Base-by-base conservation (phyloP, 805 yeast genomes). In the Saturnispora halmiae region DNA sequence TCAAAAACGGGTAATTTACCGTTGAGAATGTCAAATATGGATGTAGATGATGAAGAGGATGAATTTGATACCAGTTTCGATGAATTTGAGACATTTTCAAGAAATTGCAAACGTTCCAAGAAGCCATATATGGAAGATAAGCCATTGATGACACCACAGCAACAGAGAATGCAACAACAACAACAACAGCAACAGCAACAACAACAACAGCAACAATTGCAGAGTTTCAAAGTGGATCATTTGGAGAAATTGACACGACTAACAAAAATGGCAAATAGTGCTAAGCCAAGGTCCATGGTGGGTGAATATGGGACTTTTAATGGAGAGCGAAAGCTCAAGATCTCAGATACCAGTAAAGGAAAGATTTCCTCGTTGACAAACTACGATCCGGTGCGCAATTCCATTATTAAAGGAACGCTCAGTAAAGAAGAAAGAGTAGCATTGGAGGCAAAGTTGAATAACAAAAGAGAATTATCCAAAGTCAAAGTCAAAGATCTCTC, bases 241-340 rank as follows among this genome's bases (percentile, higher is more conserved):
- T 20, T 49, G 9, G 30, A 41, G 27, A 40, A 41, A 8, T 34
- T 44, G 15, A 40, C 41, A n/a, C 26, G 34, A 4, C 39, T 52
- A 20, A 33, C 44, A 10, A 40, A 44, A 5, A 42, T 48, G 42
- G 46, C 56, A 5, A 41, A 40, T 20, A 41, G 37, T 13, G 44
- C 50, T 1, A 50, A 40, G 33, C 56, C 56, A n/a, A 32, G 45
- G n/a, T 47, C 45, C 3, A 31, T 42, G 20, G 31, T 30, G 3
- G 36, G 34, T 13, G 43, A 42, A 22, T 40, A 34, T 27, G 22
- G 36, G 9, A 27, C 21, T 8, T 26, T 22, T 11, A 31, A 30
- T 3, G 33, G 33, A 19, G 15, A 7, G 3, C 19, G 27, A 2
- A n/a, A 20, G 18, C 11, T 26, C 9, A 20, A 11, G 8, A 32